phyloP scores from a whole-genome alignment of 1,284 basidiomycete genomes.

The Irpex sp. region DNA sequence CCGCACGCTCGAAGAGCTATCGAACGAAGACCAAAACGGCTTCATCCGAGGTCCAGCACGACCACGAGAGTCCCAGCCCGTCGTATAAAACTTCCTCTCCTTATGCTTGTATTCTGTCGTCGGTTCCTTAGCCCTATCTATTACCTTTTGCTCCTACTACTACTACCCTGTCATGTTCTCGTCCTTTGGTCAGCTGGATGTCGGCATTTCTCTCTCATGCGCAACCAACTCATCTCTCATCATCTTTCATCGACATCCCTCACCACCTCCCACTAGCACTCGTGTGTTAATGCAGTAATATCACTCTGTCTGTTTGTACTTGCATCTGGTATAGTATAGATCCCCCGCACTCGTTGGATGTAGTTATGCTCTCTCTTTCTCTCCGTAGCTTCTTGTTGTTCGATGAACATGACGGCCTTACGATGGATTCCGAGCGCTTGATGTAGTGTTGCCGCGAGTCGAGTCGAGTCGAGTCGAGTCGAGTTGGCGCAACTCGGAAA shows the following conservation, averaged over 20 bases:
- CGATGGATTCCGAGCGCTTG: too few species aligned
- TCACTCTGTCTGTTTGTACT: too few species aligned
- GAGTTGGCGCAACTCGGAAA: too few species aligned
- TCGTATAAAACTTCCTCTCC: background rate
- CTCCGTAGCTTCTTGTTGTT: too few species aligned
- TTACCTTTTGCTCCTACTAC: too few species aligned
- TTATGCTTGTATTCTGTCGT: background rate
- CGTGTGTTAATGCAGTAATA: too few species aligned
- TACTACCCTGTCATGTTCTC: background rate
- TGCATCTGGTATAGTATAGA: too few species aligned
- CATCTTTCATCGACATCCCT: slow-evolving; percentile 1
- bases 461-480: too few species aligned
- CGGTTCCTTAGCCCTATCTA: background rate
- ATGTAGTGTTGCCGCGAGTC: too few species aligned
- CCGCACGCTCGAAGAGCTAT: slow-evolving; percentile 65
- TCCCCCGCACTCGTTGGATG: too few species aligned
- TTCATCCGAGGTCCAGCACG: slow-evolving; percentile 39
- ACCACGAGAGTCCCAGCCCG: slow-evolving; percentile 1
- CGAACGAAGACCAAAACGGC: slow-evolving; percentile 64
- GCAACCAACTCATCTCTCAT: background rate
- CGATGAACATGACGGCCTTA: too few species aligned
- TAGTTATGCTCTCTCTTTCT: too few species aligned
- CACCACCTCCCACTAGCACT: slow-evolving; percentile 9
- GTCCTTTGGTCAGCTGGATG: background rate
- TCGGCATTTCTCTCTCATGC: background rate